phyloP scores from a whole-genome alignment of 2,329 filamentous ascomycete genomes.

The Neodidymelliopsis sp. region DNA sequence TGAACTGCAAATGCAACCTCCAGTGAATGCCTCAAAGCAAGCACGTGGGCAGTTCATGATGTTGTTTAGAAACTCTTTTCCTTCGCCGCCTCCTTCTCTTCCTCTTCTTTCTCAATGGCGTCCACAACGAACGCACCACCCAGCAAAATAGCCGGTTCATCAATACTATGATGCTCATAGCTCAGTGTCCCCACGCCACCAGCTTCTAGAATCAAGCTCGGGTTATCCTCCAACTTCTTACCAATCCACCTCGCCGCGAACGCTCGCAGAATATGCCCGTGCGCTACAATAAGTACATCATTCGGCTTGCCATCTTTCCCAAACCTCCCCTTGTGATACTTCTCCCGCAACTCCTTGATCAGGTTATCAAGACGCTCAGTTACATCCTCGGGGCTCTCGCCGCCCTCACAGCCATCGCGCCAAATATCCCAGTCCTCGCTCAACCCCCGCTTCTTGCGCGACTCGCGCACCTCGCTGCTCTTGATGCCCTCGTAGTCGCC shows the following conservation, averaged over 20 bases:
- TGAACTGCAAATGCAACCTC: neutral
- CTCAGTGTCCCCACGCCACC: slow-evolving; percentile 61
- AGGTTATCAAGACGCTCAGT: slow-evolving; percentile 75
- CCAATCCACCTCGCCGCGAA: slow-evolving; percentile 88
- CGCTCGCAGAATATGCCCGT: slow-evolving; percentile 87
- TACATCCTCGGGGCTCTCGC: slow-evolving; percentile 80
- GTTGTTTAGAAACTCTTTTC: neutral
- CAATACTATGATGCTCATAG: slow-evolving; percentile 59
- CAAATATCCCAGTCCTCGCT: slow-evolving; percentile 80
- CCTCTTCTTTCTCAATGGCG: slow-evolving; percentile 53
- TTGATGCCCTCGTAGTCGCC: slow-evolving; percentile 68
- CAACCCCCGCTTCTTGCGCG: slow-evolving; percentile 59
- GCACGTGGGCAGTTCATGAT: neutral
- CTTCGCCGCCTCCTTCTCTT: slow-evolving; percentile 22
- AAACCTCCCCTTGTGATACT: slow-evolving; percentile 57
- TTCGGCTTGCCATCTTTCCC: slow-evolving; percentile 54
- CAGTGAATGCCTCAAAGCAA: neutral
- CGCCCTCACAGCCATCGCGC: slow-evolving; percentile 82
- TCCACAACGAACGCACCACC: slow-evolving; percentile 61
- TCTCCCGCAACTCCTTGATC: slow-evolving; percentile 74
- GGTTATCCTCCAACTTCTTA: slow-evolving; percentile 75
- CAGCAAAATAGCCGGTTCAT: slow-evolving; percentile 60
- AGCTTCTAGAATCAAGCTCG: slow-evolving; percentile 80
- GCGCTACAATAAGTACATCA: slow-evolving; percentile 82
- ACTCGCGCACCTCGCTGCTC: slow-evolving; percentile 58